Percentiles rank a stretch among this genome's conserved stretches.
Evolutionary conservation across 805 yeast genomes (phyloP).

Genomic region (Sugiyamaella americana): DNA sequence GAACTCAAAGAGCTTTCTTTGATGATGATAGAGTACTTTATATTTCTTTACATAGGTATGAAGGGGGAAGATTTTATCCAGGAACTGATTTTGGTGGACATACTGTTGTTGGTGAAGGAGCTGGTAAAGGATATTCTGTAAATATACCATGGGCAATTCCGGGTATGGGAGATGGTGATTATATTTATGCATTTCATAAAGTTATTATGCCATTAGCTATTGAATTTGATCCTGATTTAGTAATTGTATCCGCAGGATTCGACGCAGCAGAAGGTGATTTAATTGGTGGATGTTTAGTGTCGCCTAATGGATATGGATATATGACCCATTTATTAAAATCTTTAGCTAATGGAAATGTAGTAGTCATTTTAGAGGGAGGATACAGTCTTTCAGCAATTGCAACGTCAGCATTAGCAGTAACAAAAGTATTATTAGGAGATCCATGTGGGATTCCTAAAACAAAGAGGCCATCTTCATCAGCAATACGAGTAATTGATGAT

Average conservation of each 20-base stretch:
- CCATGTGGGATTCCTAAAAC: conserved; percentile 78
- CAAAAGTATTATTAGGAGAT: conserved; percentile 87
- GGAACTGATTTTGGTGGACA: conserved; percentile 83
- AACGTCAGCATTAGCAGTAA: conserved; percentile 83
- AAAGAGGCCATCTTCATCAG: conserved; percentile 63
- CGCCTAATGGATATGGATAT: conserved; percentile 94
- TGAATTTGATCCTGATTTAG: conserved; percentile 89
- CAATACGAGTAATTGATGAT: conserved; percentile 73
- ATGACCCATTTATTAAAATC: conserved; percentile 90
- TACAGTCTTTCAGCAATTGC: conserved; percentile 90
- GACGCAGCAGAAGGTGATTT: conserved; percentile 99
- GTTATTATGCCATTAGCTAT: conserved; percentile 81
- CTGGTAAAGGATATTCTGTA: conserved; percentile 80
- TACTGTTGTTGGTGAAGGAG: conserved; percentile 75
- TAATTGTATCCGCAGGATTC: conserved; percentile 89
- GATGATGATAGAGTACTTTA: conserved; percentile 88
- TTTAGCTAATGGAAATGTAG: conserved; percentile 79
- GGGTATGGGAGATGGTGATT: conserved; percentile 95
- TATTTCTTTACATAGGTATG: conserved; percentile 88
- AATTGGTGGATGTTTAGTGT: conserved; percentile 91
- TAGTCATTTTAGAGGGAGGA: conserved; percentile 94
- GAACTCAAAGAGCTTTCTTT: conserved; percentile 88
- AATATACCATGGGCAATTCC: conserved; percentile 91
- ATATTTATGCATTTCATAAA: conserved; percentile 81
- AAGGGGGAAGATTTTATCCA: conserved; percentile 87